phyloP scores from a whole-genome alignment of 2,329 filamentous ascomycete genomes.

The Talaromyces funiculosus region DNA sequence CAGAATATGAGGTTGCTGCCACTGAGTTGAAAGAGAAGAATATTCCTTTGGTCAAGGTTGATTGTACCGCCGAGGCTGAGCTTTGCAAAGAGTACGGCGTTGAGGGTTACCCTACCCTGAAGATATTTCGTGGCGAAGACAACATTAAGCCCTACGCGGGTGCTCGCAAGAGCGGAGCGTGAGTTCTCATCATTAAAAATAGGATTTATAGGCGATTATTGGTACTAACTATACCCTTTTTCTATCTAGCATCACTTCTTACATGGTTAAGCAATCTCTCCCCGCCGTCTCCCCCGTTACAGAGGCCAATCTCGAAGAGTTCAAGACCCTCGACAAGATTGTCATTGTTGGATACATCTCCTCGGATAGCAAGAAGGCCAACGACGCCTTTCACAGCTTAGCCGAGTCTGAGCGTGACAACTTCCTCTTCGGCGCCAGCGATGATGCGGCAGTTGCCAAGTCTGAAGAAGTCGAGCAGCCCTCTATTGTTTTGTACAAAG shows the following conservation, averaged over 20 bases:
- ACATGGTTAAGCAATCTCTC: conserved; percentile 98
- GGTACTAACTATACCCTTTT: neutral
- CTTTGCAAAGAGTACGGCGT: conserved; percentile 87
- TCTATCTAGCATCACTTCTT: conserved; percentile 58
- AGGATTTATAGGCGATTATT: neutral
- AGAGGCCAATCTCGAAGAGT: conserved; percentile 80
- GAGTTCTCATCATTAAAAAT: conserved; percentile 25
- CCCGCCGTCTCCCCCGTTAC: conserved; percentile 81
- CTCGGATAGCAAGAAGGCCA: conserved; percentile 73
- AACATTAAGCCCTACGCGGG: conserved; percentile 78
- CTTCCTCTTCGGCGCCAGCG: conserved; percentile 87
- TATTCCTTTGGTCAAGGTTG: conserved; percentile 49
- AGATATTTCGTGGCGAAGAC: conserved; percentile 91
- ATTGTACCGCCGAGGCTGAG: conserved; percentile 91
- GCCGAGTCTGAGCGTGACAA: conserved; percentile 76
- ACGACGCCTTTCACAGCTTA: conserved; percentile 70
- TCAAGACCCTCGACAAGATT: conserved; percentile 97
- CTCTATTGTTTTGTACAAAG: conserved; percentile 90
- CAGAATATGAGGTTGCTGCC: conserved; percentile 47
- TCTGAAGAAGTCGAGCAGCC: conserved; percentile 84
- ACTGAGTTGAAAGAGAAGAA: conserved; percentile 46
- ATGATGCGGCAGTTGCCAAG: conserved; percentile 77
- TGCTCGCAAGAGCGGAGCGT: conserved; percentile 76
- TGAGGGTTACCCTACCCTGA: conserved; percentile 96
- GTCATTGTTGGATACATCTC: conserved; percentile 86